Percentiles rank a stretch among this genome's conserved stretches.
These are phyloP conservation scores for Solanum aculeatissimum DNA, from an alignment of 305 asterid genomes.

Conservation along the genomic window DNA sequence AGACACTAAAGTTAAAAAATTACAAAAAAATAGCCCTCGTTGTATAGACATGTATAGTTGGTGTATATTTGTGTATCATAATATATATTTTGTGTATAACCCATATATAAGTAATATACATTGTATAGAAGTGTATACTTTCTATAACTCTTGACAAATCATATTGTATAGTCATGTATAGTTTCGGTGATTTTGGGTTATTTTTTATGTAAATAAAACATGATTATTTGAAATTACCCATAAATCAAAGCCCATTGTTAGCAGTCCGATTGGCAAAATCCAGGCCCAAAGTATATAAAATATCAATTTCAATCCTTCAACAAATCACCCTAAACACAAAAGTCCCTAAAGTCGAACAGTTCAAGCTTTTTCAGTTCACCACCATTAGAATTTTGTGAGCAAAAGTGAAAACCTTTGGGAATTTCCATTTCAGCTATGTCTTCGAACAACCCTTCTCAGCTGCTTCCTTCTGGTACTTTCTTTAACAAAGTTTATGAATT, in stretches of 20 bases:
- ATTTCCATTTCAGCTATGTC: conserved; percentile 16
- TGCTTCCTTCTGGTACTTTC: conserved; percentile 44
- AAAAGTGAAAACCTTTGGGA: neutral
- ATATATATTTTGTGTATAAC: too few species aligned
- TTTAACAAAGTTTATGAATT: neutral
- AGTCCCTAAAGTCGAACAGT: neutral
- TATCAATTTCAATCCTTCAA: neutral
- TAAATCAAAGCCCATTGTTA: neutral
- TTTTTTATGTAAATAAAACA: too few species aligned
- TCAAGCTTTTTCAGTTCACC: neutral
- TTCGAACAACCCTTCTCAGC: conserved; percentile 58
- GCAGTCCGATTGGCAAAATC: neutral
- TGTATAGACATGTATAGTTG: too few species aligned
- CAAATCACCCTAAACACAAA: neutral
- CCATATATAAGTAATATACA: too few species aligned
- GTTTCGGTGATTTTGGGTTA: too few species aligned
- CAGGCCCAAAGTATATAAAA: neutral
- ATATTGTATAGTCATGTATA: too few species aligned
- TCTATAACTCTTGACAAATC: too few species aligned
- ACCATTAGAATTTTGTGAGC: neutral
- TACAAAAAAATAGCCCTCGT: too few species aligned
- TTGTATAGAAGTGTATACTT: too few species aligned
- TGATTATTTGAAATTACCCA: too few species aligned
- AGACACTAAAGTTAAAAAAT: too few species aligned
- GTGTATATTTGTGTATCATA: too few species aligned